These are phyloP conservation scores for Glycine latifolia DNA, from an alignment of 306 rosid genomes.

Conservation along the genomic window DNA sequence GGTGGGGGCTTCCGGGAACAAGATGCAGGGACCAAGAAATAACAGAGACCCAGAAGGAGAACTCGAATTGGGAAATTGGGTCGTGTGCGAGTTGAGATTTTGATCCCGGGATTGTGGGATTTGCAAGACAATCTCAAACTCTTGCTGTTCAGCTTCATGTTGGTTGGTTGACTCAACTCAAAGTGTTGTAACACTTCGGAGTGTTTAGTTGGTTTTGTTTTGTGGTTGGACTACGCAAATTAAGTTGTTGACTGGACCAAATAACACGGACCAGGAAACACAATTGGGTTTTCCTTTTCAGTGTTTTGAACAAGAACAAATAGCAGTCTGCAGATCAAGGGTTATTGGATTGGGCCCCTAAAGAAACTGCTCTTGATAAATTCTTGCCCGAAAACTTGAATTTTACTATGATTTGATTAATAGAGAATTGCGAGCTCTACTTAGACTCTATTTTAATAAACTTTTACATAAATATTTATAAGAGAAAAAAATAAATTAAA, in stretches of 20 bases:
- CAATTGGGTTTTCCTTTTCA: neutral
- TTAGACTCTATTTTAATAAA: no score
- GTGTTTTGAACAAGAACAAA: no score
- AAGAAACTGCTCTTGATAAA: no score
- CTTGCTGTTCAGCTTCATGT: neutral
- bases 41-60: slow-evolving; percentile 38
- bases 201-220: no score
- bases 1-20: slow-evolving; percentile 62
- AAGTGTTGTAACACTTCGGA: no score
- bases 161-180: no score
- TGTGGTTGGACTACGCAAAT: neutral
- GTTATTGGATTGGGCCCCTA: neutral
- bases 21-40: slow-evolving; percentile 30
- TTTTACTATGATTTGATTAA: neutral
- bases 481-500: no score
- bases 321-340: neutral
- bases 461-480: no score
- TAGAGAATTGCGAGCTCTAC: no score
- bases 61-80: slow-evolving; percentile 44
- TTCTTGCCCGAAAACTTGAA: neutral
- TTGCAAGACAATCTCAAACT: neutral
- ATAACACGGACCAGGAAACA: no score
- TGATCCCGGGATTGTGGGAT: neutral
- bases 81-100: slow-evolving; percentile 26
- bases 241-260: neutral